These are phyloP conservation scores for Saraca asoca DNA, from an alignment of 331 rosid genomes.

Conservation along the genomic window DNA sequence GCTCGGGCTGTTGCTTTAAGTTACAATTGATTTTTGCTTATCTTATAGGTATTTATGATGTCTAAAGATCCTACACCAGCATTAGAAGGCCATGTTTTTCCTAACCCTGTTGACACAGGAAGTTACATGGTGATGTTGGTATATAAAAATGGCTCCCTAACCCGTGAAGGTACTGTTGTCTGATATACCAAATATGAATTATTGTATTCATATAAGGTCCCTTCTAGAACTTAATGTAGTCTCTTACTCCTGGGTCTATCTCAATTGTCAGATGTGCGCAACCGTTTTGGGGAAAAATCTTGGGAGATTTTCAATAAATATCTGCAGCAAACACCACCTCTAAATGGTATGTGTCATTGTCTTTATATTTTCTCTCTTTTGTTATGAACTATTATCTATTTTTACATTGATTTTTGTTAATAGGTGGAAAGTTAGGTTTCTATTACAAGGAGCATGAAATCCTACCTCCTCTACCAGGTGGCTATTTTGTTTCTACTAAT, in stretches of 20 bases:
- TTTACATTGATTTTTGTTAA: slow-evolving; percentile 31
- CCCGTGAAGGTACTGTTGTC: slow-evolving; percentile 79
- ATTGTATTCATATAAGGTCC: slow-evolving; percentile 18
- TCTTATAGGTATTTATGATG: slow-evolving; percentile 78
- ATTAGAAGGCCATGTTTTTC: slow-evolving; percentile 91
- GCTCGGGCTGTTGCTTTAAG: slow-evolving; percentile 27
- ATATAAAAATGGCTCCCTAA: slow-evolving; percentile 94
- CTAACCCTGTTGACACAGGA: slow-evolving; percentile 83
- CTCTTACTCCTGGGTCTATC: slow-evolving; percentile 27
- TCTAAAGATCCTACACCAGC: slow-evolving; percentile 82
- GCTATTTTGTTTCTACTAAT: slow-evolving; percentile 28
- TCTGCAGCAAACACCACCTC: slow-evolving; percentile 73
- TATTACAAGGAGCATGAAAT: slow-evolving; percentile 97
- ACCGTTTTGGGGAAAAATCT: slow-evolving; percentile 63
- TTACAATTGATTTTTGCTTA: slow-evolving; percentile 26
- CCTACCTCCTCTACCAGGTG: slow-evolving; percentile 98
- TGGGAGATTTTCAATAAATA: slow-evolving; percentile 77
- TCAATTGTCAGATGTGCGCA: slow-evolving; percentile 65
- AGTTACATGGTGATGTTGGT: slow-evolving; percentile 94
- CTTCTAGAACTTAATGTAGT: background rate
- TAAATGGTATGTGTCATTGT: slow-evolving; percentile 60
- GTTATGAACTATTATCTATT: slow-evolving; percentile 28
- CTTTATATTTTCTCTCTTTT: background rate
- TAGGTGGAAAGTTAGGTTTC: slow-evolving; percentile 91
- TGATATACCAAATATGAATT: background rate